Evolutionary conservation across 2,329 filamentous ascomycete species (phyloP), one percentile per base, ranked within the genome.

Genomic region (Calonectria hongkongensis): DNA sequence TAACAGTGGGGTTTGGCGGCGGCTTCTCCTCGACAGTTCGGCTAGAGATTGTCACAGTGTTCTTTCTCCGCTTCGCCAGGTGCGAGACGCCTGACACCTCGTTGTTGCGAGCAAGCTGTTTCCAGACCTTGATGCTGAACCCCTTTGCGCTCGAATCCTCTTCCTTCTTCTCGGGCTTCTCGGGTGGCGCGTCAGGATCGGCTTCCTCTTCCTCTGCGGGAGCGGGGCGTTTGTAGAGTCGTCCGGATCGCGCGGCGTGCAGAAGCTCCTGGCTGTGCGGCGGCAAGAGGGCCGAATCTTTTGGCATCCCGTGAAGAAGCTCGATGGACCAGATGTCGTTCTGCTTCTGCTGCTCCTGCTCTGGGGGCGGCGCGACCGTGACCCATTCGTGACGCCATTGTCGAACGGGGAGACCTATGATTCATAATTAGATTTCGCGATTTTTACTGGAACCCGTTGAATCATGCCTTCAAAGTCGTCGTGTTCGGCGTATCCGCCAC

Each of bases 201-300:
- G 78, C 84, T 51, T 92, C 90, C 45, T 92, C 90, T 50, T 92
- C 91, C 70, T 93, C 91, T 4, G 82, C 80, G 0, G 92, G 90
- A 15, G 89, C 88, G 39, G 92, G 92, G 18, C 93, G 90, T 83
- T 97, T 96, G 79, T 94, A 95, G 15, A 95, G 87, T 67, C 90
- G 89, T 7, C 94, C 94, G 25, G 94, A 94, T 72, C 96, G 91
- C 60, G 95, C 95, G 45, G 94, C 94, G 70, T 94, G 92, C 16
- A 98, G 88, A 6, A 98, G 89, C 75, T 96, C 94, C 80, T 97
- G 94, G 66, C 93, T 96, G 82, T 95, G 94, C 1, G 93, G 90
- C 0, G 94, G 90, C 12, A 98, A 87, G 39, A 98, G 88, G 71
- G 94, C 90, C 36, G 92, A 94, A 82, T 98, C 96, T 79, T 94